Conservation (phyloP, 208 protist genomes). For the Trypanosoma boissoni region DNA sequence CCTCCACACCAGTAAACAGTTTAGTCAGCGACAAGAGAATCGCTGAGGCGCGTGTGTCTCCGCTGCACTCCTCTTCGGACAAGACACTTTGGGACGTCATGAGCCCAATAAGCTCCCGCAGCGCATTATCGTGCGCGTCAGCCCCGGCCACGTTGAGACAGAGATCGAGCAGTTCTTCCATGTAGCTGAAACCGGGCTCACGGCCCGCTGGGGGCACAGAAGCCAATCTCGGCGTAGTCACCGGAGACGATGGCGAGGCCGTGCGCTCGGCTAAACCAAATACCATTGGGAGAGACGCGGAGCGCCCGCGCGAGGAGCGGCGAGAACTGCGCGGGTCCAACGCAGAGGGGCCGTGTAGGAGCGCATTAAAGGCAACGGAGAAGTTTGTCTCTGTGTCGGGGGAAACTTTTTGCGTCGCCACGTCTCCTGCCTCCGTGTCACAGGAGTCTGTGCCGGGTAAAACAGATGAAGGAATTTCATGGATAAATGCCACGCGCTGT, state of each 20-base stretch:
- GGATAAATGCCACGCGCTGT: constrained; percentile 44
- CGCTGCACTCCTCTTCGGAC: too few species aligned
- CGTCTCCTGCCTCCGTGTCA: background rate
- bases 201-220: too few species aligned
- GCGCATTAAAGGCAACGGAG: constrained; percentile 21
- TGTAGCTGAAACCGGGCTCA: constrained; percentile 2
- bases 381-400: constrained; percentile 19
- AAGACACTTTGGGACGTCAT: background rate
- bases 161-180: constrained; percentile 24
- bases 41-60: background rate
- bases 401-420: background rate
- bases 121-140: constrained; percentile 6
- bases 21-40: constrained; percentile 17
- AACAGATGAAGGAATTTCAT: background rate
- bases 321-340: background rate
- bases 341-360: constrained; percentile 4
- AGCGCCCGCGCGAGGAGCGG: background rate
- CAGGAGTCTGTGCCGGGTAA: background rate
- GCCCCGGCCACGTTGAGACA: constrained; percentile 2
- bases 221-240: background rate
- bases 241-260: background rate
- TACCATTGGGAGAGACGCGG: background rate
- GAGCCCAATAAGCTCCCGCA: background rate
- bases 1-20: constrained; percentile 18
- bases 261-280: constrained; percentile 17